A percentile compares a stretch with the other conserved stretches of the same genome.
phyloP scores from a whole-genome alignment of 805 yeast genomes.

The Candida golubevii region DNA sequence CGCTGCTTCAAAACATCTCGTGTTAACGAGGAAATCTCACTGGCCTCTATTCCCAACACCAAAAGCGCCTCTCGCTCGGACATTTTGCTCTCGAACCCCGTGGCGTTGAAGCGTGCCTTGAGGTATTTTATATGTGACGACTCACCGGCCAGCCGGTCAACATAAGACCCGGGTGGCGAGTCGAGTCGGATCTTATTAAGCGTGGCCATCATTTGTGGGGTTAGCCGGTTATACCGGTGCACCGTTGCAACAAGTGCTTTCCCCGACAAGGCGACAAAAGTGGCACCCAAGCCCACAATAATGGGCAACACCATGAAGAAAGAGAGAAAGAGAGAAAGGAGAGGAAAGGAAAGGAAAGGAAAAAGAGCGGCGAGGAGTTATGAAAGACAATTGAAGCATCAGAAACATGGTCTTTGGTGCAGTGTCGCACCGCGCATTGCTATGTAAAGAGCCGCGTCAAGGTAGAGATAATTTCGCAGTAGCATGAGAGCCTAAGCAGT shows the following conservation, averaged over 20 bases:
- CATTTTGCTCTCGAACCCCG: constrained; percentile 35
- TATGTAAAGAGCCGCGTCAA: too few species aligned
- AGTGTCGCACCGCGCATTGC: too few species aligned
- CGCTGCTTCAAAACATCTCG: constrained; percentile 26
- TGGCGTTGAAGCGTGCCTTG: constrained; percentile 17
- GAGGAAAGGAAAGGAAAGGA: too few species aligned
- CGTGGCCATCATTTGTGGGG: constrained; percentile 20
- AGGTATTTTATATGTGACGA: constrained; percentile 17
- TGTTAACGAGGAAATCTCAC: constrained; percentile 28
- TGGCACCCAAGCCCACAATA: constrained; percentile 16
- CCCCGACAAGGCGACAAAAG: constrained; percentile 16
- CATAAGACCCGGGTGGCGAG: constrained; percentile 4
- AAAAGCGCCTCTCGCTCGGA: constrained; percentile 41
- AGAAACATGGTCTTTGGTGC: too few species aligned
- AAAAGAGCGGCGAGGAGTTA: too few species aligned
- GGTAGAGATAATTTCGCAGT: too few species aligned
- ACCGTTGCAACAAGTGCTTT: constrained; percentile 12
- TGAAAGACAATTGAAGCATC: too few species aligned
- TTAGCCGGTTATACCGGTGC: constrained; percentile 12
- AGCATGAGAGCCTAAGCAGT: too few species aligned
- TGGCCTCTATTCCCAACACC: constrained; percentile 39
- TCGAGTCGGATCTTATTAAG: constrained; percentile 17
- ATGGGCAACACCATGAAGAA: constrained; percentile 17
- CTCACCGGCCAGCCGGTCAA: constrained; percentile 11
- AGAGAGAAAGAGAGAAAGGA: not conserved